phyloP scores from a whole-genome alignment of 345 rosid genomes.

The Erysimum cheiranthoides region DNA sequence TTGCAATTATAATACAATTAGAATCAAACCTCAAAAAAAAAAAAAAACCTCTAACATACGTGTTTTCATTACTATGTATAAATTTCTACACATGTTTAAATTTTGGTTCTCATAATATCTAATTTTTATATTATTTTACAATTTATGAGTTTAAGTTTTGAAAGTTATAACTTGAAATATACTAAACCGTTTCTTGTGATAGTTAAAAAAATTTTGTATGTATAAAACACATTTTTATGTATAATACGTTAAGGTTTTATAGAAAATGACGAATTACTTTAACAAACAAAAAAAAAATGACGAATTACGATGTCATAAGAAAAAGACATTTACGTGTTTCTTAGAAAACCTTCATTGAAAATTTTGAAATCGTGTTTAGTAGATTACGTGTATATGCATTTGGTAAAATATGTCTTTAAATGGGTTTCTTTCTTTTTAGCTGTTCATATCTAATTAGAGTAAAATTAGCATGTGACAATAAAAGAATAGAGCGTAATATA shows the following conservation, averaged over 20 bases:
- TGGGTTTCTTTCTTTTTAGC: neutral
- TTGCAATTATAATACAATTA: too few species aligned
- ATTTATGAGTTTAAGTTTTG: neutral
- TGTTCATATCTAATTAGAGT: slow-evolving; percentile 18
- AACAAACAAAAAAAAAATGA: too few species aligned
- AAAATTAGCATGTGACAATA: neutral
- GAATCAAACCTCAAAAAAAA: too few species aligned
- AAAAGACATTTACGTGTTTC: neutral
- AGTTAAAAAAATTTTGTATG: too few species aligned
- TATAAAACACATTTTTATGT: too few species aligned
- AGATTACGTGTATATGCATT: slow-evolving; percentile 1
- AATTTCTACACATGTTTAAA: too few species aligned
- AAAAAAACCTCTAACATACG: too few species aligned
- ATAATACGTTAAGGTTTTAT: neutral
- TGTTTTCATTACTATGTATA: too few species aligned
- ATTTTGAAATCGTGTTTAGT: neutral
- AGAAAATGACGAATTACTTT: neutral
- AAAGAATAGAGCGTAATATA: neutral
- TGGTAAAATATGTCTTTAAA: neutral
- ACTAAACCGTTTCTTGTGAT: too few species aligned
- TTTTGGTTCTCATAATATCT: too few species aligned
- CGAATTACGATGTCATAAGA: neutral
- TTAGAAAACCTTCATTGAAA: neutral
- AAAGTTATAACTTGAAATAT: neutral
- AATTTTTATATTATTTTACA: neutral